Evolutionary conservation across 176 grass and related monocot species (phyloP).

Genomic region (Triticum monococcum): DNA sequence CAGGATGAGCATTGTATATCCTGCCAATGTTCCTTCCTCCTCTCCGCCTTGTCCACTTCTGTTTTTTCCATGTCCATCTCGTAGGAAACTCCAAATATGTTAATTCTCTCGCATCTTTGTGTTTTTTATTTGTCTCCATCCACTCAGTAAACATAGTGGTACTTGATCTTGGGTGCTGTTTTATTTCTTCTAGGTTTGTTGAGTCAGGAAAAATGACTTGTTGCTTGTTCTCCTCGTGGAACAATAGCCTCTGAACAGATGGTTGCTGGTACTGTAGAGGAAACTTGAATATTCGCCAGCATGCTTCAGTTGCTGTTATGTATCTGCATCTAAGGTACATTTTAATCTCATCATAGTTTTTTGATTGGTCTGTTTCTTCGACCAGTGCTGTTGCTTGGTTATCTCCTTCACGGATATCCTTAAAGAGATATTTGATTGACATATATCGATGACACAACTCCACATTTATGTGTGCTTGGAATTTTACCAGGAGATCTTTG

Average conservation of each 20-base stretch:
- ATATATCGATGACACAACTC: constrained; percentile 17
- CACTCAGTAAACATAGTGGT: not conserved
- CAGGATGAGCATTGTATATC: constrained; percentile 11
- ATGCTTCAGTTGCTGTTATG: constrained; percentile 27
- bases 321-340: constrained; percentile 41
- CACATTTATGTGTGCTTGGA: constrained; percentile 32
- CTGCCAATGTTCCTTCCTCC: not conserved
- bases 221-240: constrained; percentile 27
- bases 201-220: constrained; percentile 8
- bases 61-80: constrained; percentile 26
- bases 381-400: not conserved
- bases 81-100: constrained; percentile 33
- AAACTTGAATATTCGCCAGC: constrained; percentile 44
- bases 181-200: not conserved
- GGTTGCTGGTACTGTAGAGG: constrained; percentile 16
- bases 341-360: constrained; percentile 27
- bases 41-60: not conserved
- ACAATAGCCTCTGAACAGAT: constrained; percentile 13
- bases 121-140: constrained; percentile 11
- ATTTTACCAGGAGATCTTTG: constrained; percentile 24
- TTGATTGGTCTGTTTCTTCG: not conserved
- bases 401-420: constrained; percentile 8
- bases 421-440: constrained; percentile 42
- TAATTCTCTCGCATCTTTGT: constrained; percentile 7
- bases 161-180: not conserved